These are phyloP conservation scores for Borovskyia barvae DNA, from an alignment of 208 protist genomes.

Conservation along the genomic window DNA sequence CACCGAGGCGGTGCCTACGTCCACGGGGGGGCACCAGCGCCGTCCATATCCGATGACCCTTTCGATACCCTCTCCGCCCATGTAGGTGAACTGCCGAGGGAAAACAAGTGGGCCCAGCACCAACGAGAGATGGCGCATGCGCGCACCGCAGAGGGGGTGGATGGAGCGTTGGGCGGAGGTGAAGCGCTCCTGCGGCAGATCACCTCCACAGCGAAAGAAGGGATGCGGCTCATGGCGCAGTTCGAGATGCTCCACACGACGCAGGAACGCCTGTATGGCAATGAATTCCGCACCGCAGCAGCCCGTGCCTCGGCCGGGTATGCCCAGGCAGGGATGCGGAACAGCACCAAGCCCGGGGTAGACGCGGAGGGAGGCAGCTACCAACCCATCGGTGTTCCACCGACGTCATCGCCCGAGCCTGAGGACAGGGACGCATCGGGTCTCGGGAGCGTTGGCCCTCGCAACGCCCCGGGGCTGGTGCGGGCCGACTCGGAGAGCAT, in stretches of 20 bases:
- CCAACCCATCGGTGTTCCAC: constrained; percentile 12
- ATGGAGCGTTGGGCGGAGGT: neutral
- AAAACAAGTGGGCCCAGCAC: constrained; percentile 45
- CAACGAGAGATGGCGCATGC: constrained; percentile 19
- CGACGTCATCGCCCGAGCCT: too few relatives aligned
- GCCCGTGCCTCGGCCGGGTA: constrained; percentile 1
- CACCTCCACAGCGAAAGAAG: constrained; percentile 19
- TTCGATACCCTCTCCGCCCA: neutral
- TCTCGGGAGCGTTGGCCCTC: too few relatives aligned
- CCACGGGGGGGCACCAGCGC: neutral
- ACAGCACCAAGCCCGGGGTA: neutral
- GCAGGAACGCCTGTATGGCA: constrained; percentile 19
- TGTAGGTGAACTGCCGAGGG: constrained; percentile 46
- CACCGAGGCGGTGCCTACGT: too few relatives aligned
- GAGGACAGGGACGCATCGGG: too few relatives aligned
- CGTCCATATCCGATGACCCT: neutral
- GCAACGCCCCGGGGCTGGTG: too few relatives aligned
- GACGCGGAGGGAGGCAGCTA: constrained; percentile 18
- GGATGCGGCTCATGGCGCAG: constrained; percentile 12
- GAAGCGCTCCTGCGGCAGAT: constrained; percentile 28
- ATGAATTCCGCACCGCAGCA: constrained; percentile 12
- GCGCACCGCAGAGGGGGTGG: neutral
- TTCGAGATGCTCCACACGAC: constrained; percentile 19
- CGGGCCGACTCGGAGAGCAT: too few relatives aligned
- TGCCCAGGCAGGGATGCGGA: neutral